phyloP scores from a whole-genome alignment of 345 rosid genomes.

The Laguncularia racemosa region DNA sequence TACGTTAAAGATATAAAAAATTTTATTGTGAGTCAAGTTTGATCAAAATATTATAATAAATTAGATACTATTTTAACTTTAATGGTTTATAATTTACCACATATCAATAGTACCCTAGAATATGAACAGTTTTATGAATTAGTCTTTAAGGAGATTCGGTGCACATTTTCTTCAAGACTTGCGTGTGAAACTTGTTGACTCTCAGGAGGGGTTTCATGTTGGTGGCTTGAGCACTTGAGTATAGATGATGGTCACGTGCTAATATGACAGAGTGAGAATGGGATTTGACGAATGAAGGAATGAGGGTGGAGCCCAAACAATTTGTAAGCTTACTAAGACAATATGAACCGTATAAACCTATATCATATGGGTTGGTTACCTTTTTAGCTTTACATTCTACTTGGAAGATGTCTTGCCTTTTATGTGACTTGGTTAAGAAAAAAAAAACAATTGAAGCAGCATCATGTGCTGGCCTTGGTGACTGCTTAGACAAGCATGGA shows the following conservation, averaged over 20 bases:
- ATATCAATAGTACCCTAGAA: no score
- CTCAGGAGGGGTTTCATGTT: no score
- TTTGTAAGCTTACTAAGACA: constrained; percentile 1
- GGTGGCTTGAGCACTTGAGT: no score
- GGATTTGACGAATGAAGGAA: constrained; percentile 8
- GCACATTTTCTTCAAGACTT: not conserved
- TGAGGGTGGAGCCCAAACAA: constrained; percentile 50
- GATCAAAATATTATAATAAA: not conserved
- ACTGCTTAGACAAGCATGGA: constrained; percentile 65
- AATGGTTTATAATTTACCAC: no score
- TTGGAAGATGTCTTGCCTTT: constrained; percentile 36
- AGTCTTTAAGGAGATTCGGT: no score
- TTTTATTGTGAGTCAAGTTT: no score
- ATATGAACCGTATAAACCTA: not conserved
- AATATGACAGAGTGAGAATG: constrained; percentile 4
- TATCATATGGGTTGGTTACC: no score
- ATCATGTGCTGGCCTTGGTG: constrained; percentile 27
- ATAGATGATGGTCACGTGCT: constrained; percentile 15
- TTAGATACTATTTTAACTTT: no score
- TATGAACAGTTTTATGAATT: no score
- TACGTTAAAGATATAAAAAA: no score
- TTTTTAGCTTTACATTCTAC: not conserved
- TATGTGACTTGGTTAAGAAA: constrained; percentile 23
- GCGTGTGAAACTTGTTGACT: constrained; percentile 12
- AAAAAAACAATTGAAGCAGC: constrained; percentile 22